Conservation (phyloP, 805 yeast species). For the Sugiyamaella marilandica region DNA sequence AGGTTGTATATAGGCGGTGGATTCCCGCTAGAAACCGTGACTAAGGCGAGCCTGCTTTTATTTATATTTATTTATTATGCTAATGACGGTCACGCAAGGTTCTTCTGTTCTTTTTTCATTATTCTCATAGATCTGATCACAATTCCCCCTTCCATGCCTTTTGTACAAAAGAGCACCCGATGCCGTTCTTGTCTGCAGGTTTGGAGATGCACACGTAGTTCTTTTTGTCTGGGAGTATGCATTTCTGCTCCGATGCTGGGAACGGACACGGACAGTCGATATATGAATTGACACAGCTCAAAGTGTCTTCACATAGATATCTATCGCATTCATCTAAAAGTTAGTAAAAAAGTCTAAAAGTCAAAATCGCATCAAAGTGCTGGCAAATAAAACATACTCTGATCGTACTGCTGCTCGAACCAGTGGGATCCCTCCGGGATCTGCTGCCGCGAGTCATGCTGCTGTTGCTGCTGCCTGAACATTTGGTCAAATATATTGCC, state of each 20-base stretch:
- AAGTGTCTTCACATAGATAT: conserved; percentile 80
- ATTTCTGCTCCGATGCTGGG: conserved; percentile 78
- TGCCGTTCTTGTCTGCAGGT: conserved; percentile 55
- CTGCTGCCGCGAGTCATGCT: conserved; percentile 30
- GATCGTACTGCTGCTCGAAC: conserved; percentile 23
- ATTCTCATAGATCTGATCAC: conserved; percentile 23
- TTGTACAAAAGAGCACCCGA: conserved; percentile 84
- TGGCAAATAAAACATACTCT: conserved; percentile 13
- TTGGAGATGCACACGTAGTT: conserved; percentile 78
- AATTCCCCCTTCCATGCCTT: conserved; percentile 62
- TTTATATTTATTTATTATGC: neutral
- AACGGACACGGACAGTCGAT: conserved; percentile 86
- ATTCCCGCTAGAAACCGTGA: conserved; percentile 80
- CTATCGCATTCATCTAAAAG: conserved; percentile 44
- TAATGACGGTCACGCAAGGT: neutral
- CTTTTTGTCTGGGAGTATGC: conserved; percentile 62
- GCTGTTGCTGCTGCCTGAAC: conserved; percentile 35
- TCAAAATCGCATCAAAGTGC: neutral
- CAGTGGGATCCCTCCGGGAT: conserved; percentile 22
- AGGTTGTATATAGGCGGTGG: conserved; percentile 75
- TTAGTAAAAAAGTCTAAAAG: too few species aligned
- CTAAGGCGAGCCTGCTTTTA: conserved; percentile 27
- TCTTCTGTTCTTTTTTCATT: too few species aligned
- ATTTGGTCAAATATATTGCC: conserved; percentile 43
- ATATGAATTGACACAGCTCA: conserved; percentile 64